Percentiles rank a stretch among this genome's conserved stretches.
Conservation (phyloP, 495 filamentous ascomycete species). For the Podospora pseudocomata region DNA sequence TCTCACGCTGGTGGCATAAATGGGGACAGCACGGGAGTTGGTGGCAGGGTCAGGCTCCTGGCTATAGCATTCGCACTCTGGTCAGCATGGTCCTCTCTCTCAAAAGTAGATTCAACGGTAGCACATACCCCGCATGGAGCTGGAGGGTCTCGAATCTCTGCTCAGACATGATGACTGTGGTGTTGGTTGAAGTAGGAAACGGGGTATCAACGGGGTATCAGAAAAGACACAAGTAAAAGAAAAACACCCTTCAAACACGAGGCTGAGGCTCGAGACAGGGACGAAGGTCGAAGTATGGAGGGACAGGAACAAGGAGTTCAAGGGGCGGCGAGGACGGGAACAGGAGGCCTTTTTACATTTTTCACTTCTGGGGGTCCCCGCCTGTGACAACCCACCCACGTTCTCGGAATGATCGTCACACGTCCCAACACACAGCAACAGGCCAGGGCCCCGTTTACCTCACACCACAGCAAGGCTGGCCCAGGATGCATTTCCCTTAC, state of each 20-base stretch:
- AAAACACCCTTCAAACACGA: background rate
- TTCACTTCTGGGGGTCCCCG: background rate
- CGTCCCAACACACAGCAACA: background rate
- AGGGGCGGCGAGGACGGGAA: slow-evolving; percentile 2
- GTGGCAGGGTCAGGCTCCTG: slow-evolving; percentile 82
- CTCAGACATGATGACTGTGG: slow-evolving; percentile 32
- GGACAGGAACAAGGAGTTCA: background rate
- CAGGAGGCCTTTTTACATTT: background rate
- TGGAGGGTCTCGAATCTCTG: slow-evolving; percentile 88
- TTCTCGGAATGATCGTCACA: slow-evolving; percentile 10
- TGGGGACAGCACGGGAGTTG: slow-evolving; percentile 89
- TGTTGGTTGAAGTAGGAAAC: background rate
- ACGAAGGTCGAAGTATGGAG: background rate
- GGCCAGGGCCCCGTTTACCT: background rate
- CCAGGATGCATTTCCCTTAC: slow-evolving; percentile 19
- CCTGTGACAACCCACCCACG: slow-evolving; percentile 1
- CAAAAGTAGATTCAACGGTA: background rate
- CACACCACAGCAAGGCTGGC: slow-evolving; percentile 6
- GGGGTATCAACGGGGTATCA: slow-evolving; percentile 17
- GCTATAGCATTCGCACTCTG: slow-evolving; percentile 41
- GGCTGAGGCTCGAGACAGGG: background rate
- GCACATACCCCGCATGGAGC: slow-evolving; percentile 83
- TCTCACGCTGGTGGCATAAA: slow-evolving; percentile 86
- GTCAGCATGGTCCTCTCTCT: slow-evolving; percentile 15
- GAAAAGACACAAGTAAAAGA: background rate